phyloP scores from a whole-genome alignment of 2,329 filamentous ascomycete genomes.

The Colletotrichum lupini region DNA sequence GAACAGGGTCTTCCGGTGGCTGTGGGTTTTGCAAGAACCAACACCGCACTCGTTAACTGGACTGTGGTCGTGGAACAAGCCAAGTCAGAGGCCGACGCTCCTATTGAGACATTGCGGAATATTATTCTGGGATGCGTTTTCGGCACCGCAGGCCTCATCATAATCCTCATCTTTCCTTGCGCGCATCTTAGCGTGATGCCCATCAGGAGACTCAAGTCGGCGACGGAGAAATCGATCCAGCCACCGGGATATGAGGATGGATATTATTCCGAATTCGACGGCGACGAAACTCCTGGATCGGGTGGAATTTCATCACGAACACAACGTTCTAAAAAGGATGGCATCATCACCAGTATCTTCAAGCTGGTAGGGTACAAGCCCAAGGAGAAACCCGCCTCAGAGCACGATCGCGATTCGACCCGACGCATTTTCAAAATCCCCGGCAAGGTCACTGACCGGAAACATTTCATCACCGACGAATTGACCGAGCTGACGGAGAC shows the following conservation, averaged over 20 bases:
- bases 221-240: conserved; percentile 78
- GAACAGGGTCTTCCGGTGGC: conserved; percentile 78
- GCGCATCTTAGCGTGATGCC: conserved; percentile 86
- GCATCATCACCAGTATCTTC: conserved; percentile 30
- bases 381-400: conserved; percentile 40
- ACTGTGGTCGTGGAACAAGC: conserved; percentile 83
- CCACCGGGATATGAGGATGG: conserved; percentile 69
- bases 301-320: conserved; percentile 49
- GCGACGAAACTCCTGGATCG: conserved; percentile 55
- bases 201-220: conserved; percentile 79
- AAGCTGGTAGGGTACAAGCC: conserved; percentile 37
- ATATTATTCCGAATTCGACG: conserved; percentile 56
- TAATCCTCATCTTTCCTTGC: conserved; percentile 79
- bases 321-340: conserved; percentile 55
- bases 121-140: conserved; percentile 89
- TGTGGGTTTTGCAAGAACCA: conserved; percentile 81
- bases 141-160: conserved; percentile 78
- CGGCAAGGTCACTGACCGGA: conserved; percentile 80
- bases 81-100: conserved; percentile 77
- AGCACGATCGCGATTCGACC: conserved; percentile 50
- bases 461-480: conserved; percentile 84
- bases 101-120: conserved; percentile 79
- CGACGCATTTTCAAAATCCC: conserved; percentile 83
- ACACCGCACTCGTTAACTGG: conserved; percentile 80
- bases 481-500: conserved; percentile 84